Conservation (phyloP, 345 rosid species). For the Hibiscus tridactylites region DNA sequence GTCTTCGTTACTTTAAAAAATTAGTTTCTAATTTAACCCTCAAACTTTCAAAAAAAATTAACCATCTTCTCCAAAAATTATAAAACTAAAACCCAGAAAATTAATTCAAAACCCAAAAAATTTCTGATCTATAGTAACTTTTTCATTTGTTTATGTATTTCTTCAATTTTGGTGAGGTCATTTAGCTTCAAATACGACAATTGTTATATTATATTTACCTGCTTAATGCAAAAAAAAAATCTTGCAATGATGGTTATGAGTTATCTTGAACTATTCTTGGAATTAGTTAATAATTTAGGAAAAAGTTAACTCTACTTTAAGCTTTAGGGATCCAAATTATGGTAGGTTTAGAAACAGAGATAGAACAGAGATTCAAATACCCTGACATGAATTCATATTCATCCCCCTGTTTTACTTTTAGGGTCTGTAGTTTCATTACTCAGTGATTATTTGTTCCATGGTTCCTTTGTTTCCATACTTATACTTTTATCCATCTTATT, state of each 20-base stretch:
- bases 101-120: too few relatives aligned
- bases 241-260: not conserved
- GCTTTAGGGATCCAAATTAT: not conserved
- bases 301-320: not conserved
- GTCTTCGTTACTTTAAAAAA: too few relatives aligned
- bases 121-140: too few relatives aligned
- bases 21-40: too few relatives aligned
- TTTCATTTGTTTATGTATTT: too few relatives aligned
- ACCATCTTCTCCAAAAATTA: too few relatives aligned
- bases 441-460: not conserved
- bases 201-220: not conserved
- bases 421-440: not conserved
- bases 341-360: not conserved
- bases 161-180: too few relatives aligned
- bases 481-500: not conserved
- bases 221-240: too few relatives aligned
- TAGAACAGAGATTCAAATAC: not conserved
- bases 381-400: too few relatives aligned
- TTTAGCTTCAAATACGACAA: too few relatives aligned
- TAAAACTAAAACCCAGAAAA: too few relatives aligned
- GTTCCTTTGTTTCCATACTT: not conserved
- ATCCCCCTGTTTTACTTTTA: not conserved
- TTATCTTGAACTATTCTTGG: not conserved
- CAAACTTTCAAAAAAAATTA: too few relatives aligned
- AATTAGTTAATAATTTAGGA: not conserved